Evolutionary conservation across 2,329 filamentous ascomycete genomes (phyloP).

Genomic region (Chrysoporthe austroafricana): DNA sequence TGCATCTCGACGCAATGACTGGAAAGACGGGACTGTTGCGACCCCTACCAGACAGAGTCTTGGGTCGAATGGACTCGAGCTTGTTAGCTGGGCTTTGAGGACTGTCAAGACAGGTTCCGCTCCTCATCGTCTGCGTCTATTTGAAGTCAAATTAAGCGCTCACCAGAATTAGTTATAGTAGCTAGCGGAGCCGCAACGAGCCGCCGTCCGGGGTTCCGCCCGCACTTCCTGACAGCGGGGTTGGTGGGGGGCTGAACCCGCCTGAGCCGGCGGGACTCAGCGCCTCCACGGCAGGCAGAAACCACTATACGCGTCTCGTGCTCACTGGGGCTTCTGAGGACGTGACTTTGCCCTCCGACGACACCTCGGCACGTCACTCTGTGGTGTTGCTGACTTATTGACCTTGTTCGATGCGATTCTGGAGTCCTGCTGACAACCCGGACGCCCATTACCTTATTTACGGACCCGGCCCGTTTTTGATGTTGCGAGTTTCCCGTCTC

Average conservation of each 20-base stretch:
- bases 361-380: neutral
- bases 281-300: slow-evolving; percentile 13
- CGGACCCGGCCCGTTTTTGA: neutral
- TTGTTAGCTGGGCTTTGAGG: neutral
- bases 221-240: neutral
- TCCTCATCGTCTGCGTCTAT: neutral
- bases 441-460: neutral
- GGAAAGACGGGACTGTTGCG: neutral
- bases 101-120: neutral
- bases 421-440: slow-evolving; percentile 3
- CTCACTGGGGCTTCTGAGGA: neutral
- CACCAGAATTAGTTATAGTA: neutral
- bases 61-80: neutral
- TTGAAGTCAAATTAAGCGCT: neutral
- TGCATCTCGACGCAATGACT: neutral
- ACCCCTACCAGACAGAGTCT: neutral
- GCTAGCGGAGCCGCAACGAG: neutral
- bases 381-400: slow-evolving; percentile 14
- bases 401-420: slow-evolving; percentile 20
- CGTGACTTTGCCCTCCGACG: slow-evolving; percentile 1
- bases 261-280: neutral
- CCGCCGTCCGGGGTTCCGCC: neutral
- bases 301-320: slow-evolving; percentile 26
- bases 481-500: neutral
- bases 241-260: neutral